Percentiles rank a stretch among this genome's conserved stretches.
phyloP scores from a whole-genome alignment of 805 yeast genomes.

The Ogataea saltuana region DNA sequence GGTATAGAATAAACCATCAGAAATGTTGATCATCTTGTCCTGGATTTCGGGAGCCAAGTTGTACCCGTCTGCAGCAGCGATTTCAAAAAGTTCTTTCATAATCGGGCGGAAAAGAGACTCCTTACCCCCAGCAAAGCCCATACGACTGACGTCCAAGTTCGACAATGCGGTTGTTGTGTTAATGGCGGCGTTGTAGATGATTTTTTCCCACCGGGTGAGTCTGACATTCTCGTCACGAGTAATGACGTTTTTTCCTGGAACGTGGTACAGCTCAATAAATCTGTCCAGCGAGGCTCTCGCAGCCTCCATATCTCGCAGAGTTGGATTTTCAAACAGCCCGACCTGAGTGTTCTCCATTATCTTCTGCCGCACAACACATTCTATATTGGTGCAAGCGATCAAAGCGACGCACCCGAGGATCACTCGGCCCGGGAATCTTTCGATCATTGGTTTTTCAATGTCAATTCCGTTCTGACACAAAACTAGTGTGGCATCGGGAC shows the following conservation, averaged over 20 bases:
- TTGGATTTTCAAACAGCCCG: constrained; percentile 36
- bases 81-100: constrained; percentile 43
- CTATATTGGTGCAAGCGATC: constrained; percentile 33
- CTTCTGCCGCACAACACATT: constrained; percentile 31
- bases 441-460: constrained; percentile 38
- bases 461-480: constrained; percentile 44
- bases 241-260: constrained; percentile 25
- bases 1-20: constrained; percentile 42
- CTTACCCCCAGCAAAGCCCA: constrained; percentile 28
- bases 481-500: constrained; percentile 32
- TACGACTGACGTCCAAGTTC: constrained; percentile 37
- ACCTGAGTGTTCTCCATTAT: constrained; percentile 36
- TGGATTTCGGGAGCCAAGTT: constrained; percentile 35
- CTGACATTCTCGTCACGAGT: constrained; percentile 35
- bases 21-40: constrained; percentile 36
- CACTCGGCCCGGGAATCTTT: constrained; percentile 34
- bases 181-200: constrained; percentile 45
- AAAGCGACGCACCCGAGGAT: constrained; percentile 41
- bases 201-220: constrained; percentile 43
- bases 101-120: constrained; percentile 37
- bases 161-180: constrained; percentile 43
- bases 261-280: constrained; percentile 34
- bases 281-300: constrained; percentile 27
- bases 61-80: constrained; percentile 50
- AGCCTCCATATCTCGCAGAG: constrained; percentile 20